A percentile compares a stretch with the other conserved stretches of the same genome.
Evolutionary conservation across 306 rosid genomes (phyloP).

Genomic region (Rosa multiflora): DNA sequence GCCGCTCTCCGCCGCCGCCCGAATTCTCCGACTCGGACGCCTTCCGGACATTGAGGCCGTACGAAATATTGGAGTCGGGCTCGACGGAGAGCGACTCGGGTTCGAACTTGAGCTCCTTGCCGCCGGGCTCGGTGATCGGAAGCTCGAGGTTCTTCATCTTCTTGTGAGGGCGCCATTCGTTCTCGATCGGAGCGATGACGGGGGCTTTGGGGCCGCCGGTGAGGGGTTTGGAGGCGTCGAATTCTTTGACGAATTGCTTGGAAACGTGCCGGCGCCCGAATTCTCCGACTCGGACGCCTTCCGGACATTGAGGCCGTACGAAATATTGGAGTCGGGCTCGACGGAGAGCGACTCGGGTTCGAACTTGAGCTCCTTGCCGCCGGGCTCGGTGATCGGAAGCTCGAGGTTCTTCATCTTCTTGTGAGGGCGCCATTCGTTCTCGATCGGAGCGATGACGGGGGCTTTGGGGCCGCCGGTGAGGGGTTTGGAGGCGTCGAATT

Average conservation of each 20-base stretch:
- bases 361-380: too few species aligned
- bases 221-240: slow-evolving; percentile 31
- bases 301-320: too few species aligned
- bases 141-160: slow-evolving; percentile 50
- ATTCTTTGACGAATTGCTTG: slow-evolving; percentile 34
- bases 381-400: too few species aligned
- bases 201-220: slow-evolving; percentile 3
- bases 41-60: slow-evolving; percentile 57
- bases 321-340: too few species aligned
- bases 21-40: not conserved
- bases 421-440: too few species aligned
- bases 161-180: slow-evolving; percentile 40
- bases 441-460: too few species aligned
- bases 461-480: too few species aligned
- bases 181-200: slow-evolving; percentile 32
- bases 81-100: slow-evolving; percentile 29
- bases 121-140: slow-evolving; percentile 35
- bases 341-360: too few species aligned
- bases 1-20: not conserved
- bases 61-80: slow-evolving; percentile 46
- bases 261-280: too few species aligned
- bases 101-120: slow-evolving; percentile 38
- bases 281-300: too few species aligned
- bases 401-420: too few species aligned
- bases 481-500: too few species aligned